A percentile compares a stretch with the other conserved stretches of the same genome.
Evolutionary conservation across 768 basidiomycete genomes (phyloP).

Genomic region (Collybiopsis confluens): DNA sequence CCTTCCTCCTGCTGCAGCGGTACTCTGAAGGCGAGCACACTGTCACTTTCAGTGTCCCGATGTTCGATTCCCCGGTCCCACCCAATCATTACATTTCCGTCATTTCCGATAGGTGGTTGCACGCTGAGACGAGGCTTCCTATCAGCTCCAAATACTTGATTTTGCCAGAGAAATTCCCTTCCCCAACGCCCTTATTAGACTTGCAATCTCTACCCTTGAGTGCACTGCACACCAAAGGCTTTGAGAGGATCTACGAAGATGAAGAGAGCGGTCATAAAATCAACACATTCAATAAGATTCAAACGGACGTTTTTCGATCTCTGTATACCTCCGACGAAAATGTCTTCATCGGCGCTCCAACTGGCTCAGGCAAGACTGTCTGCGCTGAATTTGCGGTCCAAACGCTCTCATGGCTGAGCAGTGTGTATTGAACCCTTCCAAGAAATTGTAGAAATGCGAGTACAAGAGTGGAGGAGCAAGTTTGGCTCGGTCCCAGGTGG

Average conservation of each 20-base stretch:
- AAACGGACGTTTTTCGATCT: conserved; percentile 98
- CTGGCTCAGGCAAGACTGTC: conserved; percentile 95
- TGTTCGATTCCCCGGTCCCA: conserved; percentile 89
- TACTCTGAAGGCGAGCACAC: conserved; percentile 94
- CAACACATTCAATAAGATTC: conserved; percentile 95
- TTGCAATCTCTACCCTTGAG: conserved; percentile 87
- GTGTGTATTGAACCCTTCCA: conserved; percentile 97
- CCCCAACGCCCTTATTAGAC: conserved; percentile 88
- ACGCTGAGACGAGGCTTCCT: conserved; percentile 90
- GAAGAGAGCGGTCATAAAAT: conserved; percentile 49
- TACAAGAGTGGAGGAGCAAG: conserved; percentile 84
- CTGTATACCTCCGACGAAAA: conserved; percentile 96
- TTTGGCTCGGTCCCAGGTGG: conserved; percentile 82
- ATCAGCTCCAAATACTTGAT: conserved; percentile 98
- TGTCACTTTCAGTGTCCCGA: conserved; percentile 90
- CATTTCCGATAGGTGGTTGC: conserved; percentile 93
- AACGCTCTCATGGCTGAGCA: conserved; percentile 64
- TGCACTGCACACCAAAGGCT: conserved; percentile 91
- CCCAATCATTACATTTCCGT: conserved; percentile 98
- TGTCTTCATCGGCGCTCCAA: conserved; percentile 93
- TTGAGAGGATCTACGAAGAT: conserved; percentile 68
- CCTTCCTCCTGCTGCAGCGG: conserved; percentile 85
- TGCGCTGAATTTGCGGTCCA: conserved; percentile 99
- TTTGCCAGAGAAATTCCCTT: conserved; percentile 94
- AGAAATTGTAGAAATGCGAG: conserved; percentile 93